Percentiles rank a stretch among this genome's conserved stretches.
These are phyloP conservation scores for Trichoderma lentiforme DNA, from an alignment of 2,329 filamentous ascomycete genomes.

Conservation along the genomic window DNA sequence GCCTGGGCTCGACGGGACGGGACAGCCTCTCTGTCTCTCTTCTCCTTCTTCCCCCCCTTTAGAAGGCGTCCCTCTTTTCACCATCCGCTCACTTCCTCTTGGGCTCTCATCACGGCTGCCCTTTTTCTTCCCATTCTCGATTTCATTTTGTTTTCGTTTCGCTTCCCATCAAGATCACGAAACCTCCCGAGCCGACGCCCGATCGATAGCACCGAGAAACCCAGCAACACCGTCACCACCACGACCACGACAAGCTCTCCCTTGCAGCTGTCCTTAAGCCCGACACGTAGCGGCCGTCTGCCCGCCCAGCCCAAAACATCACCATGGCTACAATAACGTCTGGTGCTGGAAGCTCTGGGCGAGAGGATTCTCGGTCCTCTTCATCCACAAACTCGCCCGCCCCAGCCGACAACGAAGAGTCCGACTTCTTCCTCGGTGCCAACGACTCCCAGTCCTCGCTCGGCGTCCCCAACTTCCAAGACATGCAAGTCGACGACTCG, in stretches of 20 bases:
- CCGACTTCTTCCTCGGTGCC: constrained; percentile 82
- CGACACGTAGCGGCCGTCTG: constrained; percentile 3
- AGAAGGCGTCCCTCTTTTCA: background rate
- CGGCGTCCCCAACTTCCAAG: constrained; percentile 72
- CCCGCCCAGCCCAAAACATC: background rate
- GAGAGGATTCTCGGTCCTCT: constrained; percentile 55
- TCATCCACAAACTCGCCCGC: constrained; percentile 73
- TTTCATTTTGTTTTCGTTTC: background rate
- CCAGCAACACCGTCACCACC: background rate
- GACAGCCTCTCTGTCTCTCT: background rate
- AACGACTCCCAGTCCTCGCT: constrained; percentile 95
- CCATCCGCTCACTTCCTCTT: background rate
- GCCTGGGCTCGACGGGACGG: background rate
- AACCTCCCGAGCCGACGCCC: background rate
- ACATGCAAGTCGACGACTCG: constrained; percentile 66
- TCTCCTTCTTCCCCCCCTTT: background rate
- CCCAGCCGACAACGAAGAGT: constrained; percentile 81
- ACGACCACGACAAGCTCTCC: background rate
- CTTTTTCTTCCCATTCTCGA: background rate
- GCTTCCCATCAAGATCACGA: background rate
- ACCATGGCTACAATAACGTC: constrained; percentile 15
- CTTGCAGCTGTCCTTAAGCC: background rate
- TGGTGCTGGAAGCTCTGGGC: constrained; percentile 32
- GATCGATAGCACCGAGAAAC: background rate
- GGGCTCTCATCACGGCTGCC: background rate